phyloP scores from a whole-genome alignment of 441 rosid species.

The Eruca vesicaria region DNA sequence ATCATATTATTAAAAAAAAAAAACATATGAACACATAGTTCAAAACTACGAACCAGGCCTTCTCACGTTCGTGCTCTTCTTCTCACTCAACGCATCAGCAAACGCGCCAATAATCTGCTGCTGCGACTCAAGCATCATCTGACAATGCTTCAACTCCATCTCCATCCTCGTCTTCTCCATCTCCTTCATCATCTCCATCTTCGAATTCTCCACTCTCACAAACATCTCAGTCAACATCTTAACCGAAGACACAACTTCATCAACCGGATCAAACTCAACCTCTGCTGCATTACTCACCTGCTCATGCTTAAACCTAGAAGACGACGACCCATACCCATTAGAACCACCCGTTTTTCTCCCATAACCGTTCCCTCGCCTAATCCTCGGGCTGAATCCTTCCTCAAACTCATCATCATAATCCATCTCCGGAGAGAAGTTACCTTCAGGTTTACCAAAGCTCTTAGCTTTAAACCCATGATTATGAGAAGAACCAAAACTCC shows the following conservation, averaged over 20 bases:
- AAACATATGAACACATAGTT: too few species aligned
- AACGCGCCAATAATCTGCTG: constrained; percentile 56
- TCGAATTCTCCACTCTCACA: constrained; percentile 67
- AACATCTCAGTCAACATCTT: constrained; percentile 55
- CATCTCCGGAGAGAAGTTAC: constrained; percentile 28
- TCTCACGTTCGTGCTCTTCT: constrained; percentile 44
- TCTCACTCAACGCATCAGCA: constrained; percentile 45
- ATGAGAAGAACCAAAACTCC: constrained; percentile 30
- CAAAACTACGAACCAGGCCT: constrained; percentile 22
- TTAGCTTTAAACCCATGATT: constrained; percentile 40
- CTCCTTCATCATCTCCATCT: constrained; percentile 80
- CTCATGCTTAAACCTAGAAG: constrained; percentile 39
- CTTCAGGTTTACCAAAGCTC: constrained; percentile 32
- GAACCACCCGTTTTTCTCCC: constrained; percentile 18
- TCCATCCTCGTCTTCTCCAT: constrained; percentile 72
- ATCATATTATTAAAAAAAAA: constrained; percentile 1
- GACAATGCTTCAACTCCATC: constrained; percentile 64
- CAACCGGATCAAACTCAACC: constrained; percentile 45
- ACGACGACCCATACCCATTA: constrained; percentile 40
- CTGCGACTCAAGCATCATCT: constrained; percentile 73
- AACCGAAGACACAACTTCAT: constrained; percentile 59
- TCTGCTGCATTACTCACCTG: constrained; percentile 25
- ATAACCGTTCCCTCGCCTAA: constrained; percentile 14
- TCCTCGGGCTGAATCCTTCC: constrained; percentile 30
- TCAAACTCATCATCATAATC: constrained; percentile 40